These are phyloP conservation scores for Porcisia hertigi DNA, from an alignment of 208 protist species.

Conservation along the genomic window DNA sequence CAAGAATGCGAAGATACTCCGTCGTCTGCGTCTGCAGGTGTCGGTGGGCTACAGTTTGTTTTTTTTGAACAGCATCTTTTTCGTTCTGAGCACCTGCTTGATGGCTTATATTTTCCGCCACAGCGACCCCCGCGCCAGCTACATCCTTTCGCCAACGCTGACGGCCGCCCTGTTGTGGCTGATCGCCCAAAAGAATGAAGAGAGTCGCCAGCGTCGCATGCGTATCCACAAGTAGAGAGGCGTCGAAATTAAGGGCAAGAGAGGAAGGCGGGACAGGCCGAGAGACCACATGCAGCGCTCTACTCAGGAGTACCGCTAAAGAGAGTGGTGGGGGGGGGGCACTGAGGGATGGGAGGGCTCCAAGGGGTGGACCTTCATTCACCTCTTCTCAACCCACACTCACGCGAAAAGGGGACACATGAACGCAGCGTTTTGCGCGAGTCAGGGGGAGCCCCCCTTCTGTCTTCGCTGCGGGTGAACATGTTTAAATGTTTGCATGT, in stretches of 20 bases:
- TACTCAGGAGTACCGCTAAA: background rate
- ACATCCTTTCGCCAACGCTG: conserved; percentile 78
- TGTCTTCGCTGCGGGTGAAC: background rate
- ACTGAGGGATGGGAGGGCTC: background rate
- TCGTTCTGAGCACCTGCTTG: conserved; percentile 67
- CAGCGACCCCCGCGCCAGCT: conserved; percentile 76
- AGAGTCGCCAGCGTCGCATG: conserved; percentile 87
- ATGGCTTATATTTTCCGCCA: conserved; percentile 88
- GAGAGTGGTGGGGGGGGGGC: no score
- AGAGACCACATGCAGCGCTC: background rate
- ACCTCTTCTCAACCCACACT: background rate
- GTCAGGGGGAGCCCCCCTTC: background rate
- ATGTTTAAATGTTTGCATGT: background rate
- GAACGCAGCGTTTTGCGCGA: background rate
- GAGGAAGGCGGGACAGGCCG: background rate
- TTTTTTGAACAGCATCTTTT: conserved; percentile 87
- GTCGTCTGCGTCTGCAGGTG: conserved; percentile 80
- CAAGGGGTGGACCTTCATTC: background rate
- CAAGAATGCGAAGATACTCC: conserved; percentile 65
- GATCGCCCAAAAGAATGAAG: conserved; percentile 90
- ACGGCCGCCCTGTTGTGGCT: conserved; percentile 85
- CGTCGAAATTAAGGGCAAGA: background rate
- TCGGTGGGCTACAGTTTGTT: conserved; percentile 80
- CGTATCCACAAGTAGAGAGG: conserved; percentile 66
- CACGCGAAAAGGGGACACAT: background rate